Evolutionary conservation across 192 early-diverging fungal genomes (phyloP).

Genomic region (Pecoramyces ruminantium): DNA sequence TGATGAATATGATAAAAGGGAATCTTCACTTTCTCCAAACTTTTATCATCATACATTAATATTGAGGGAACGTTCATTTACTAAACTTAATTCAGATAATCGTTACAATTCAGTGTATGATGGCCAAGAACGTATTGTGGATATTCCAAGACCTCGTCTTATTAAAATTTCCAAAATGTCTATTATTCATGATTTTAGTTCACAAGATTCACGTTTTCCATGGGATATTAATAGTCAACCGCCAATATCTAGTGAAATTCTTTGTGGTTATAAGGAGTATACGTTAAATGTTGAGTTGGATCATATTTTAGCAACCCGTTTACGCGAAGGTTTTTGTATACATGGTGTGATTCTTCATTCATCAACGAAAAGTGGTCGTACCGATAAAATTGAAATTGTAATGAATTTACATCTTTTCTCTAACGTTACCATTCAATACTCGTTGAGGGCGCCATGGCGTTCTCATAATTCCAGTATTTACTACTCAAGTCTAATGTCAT

Average conservation of each 20-base stretch:
- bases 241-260: slow-evolving; percentile 10
- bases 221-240: slow-evolving; percentile 1
- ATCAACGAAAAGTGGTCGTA: slow-evolving; percentile 2
- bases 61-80: neutral
- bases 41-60: neutral
- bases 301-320: slow-evolving; percentile 39
- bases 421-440: slow-evolving; percentile 55
- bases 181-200: neutral
- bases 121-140: neutral
- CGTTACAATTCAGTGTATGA: neutral
- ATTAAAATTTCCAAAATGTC: neutral
- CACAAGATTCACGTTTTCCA: neutral
- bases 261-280: slow-evolving; percentile 42
- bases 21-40: neutral
- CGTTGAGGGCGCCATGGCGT: neutral
- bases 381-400: slow-evolving; percentile 38
- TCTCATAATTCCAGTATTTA: neutral
- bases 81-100: neutral
- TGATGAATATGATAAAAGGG: neutral
- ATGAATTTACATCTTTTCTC: slow-evolving; percentile 55
- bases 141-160: neutral
- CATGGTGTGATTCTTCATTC: slow-evolving; percentile 26
- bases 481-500: neutral
- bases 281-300: slow-evolving; percentile 34
- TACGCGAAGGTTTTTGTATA: slow-evolving; percentile 53